A percentile compares a stretch with the other conserved stretches of the same genome.
Evolutionary conservation across 139 green algal species (phyloP).

Genomic region (Penium margaritaceum): DNA sequence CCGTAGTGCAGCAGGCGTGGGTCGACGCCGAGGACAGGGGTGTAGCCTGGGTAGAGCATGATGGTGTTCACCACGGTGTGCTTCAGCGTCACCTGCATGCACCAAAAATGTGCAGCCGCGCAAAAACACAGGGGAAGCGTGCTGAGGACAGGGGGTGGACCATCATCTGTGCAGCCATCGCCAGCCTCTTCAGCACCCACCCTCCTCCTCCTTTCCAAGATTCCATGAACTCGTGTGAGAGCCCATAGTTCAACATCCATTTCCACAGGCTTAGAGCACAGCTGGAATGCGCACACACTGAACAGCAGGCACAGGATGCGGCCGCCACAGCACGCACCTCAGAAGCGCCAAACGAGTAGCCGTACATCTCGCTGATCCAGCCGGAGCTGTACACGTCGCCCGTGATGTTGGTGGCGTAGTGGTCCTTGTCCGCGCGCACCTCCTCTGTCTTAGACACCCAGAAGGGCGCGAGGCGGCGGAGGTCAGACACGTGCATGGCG

Average conservation of each 20-base stretch:
- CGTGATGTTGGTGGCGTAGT: conserved; percentile 44
- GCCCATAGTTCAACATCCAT: too few species aligned
- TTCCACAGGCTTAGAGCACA: too few species aligned
- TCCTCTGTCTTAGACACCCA: conserved; percentile 41
- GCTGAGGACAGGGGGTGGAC: too few species aligned
- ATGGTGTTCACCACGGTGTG: conserved; percentile 9
- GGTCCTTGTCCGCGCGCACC: conserved; percentile 33
- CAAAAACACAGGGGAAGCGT: too few species aligned
- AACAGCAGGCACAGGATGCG: too few species aligned
- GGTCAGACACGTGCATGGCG: conserved; percentile 26
- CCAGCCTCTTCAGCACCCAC: too few species aligned
- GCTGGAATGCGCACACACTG: too few species aligned
- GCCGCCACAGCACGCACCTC: neutral
- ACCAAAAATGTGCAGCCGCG: too few species aligned
- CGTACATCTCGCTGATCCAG: conserved; percentile 57
- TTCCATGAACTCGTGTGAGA: too few species aligned
- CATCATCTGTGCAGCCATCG: too few species aligned
- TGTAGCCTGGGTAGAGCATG: conserved; percentile 40
- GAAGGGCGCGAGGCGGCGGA: conserved; percentile 24
- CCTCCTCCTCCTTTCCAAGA: neutral
- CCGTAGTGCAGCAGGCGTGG: conserved; percentile 33
- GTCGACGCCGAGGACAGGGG: neutral
- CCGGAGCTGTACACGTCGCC: conserved; percentile 42
- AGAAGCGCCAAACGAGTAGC: conserved; percentile 48
- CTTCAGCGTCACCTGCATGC: conserved; percentile 15